Conservation (phyloP, 164 flowering plant species). For the Vitis rotundifolia region DNA sequence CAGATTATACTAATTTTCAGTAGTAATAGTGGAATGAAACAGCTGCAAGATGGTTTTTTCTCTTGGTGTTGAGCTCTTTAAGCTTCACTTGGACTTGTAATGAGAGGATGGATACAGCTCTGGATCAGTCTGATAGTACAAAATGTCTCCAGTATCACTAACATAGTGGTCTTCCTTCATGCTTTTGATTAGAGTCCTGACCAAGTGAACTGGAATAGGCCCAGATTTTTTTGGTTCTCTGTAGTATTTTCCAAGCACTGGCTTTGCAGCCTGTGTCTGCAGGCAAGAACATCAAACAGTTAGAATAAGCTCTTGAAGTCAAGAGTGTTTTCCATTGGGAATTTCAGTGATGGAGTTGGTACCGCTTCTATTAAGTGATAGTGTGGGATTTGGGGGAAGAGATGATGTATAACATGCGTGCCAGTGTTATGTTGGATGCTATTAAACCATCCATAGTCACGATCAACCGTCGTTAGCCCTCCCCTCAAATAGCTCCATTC, state of each 20-base stretch:
- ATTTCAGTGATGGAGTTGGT: not conserved
- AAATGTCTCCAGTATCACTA: constrained; percentile 59
- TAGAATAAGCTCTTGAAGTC: not conserved
- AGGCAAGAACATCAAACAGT: not conserved
- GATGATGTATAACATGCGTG: constrained; percentile 77
- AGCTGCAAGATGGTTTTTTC: no score
- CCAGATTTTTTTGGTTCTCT: constrained; percentile 55
- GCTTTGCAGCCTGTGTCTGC: constrained; percentile 65
- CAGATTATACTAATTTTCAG: no score
- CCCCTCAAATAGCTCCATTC: constrained; percentile 97
- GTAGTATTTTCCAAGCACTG: constrained; percentile 56
- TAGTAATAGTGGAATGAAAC: no score
- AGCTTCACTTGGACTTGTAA: not conserved
- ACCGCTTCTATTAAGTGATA: constrained; percentile 74
- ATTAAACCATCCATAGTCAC: constrained; percentile 82
- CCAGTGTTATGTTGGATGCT: constrained; percentile 92
- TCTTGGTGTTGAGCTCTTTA: no score
- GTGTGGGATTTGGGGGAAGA: constrained; percentile 82
- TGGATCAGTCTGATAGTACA: constrained; percentile 55
- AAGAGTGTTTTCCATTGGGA: not conserved
- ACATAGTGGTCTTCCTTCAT: constrained; percentile 58
- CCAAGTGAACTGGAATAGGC: constrained; percentile 49
- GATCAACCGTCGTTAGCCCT: constrained; percentile 85
- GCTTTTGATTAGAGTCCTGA: constrained; percentile 38
- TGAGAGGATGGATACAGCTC: not conserved